Conservation (phyloP, 306 rosid species). For the Erythrophleum fordii region DNA sequence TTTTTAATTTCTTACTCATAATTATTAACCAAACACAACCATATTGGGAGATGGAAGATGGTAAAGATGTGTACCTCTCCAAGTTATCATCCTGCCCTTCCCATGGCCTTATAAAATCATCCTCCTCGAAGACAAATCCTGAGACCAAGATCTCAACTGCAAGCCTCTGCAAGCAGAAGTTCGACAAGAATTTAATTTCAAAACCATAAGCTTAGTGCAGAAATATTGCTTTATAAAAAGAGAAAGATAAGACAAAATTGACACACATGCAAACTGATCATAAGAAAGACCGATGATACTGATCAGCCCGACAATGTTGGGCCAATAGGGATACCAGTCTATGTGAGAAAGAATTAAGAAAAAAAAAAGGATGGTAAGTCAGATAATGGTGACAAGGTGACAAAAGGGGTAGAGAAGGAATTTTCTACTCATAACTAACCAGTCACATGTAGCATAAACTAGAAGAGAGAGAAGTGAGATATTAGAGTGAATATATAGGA, state of each 20-base stretch:
- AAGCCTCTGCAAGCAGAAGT: constrained; percentile 63
- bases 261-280: constrained; percentile 26
- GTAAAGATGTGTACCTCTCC: constrained; percentile 67
- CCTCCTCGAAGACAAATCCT: constrained; percentile 81
- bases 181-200: constrained; percentile 31
- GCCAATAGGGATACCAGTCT: too few species aligned
- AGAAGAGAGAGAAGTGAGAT: too few species aligned
- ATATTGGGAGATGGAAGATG: constrained; percentile 24
- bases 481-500: too few species aligned
- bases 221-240: constrained; percentile 12
- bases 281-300: not conserved
- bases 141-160: constrained; percentile 88
- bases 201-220: constrained; percentile 25
- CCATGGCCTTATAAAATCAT: constrained; percentile 91
- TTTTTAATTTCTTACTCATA: not conserved
- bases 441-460: too few species aligned
- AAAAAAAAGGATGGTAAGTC: too few species aligned
- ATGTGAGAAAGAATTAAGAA: too few species aligned
- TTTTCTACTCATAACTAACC: too few species aligned
- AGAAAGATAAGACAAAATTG: constrained; percentile 30
- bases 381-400: too few species aligned
- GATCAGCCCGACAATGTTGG: too few species aligned
- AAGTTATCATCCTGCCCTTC: constrained; percentile 70
- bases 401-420: too few species aligned
- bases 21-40: constrained; percentile 1